A percentile compares a stretch with the other conserved stretches of the same genome.
Evolutionary conservation across 129 eudicot genomes (phyloP).

Genomic region (Flaveria bidentis): DNA sequence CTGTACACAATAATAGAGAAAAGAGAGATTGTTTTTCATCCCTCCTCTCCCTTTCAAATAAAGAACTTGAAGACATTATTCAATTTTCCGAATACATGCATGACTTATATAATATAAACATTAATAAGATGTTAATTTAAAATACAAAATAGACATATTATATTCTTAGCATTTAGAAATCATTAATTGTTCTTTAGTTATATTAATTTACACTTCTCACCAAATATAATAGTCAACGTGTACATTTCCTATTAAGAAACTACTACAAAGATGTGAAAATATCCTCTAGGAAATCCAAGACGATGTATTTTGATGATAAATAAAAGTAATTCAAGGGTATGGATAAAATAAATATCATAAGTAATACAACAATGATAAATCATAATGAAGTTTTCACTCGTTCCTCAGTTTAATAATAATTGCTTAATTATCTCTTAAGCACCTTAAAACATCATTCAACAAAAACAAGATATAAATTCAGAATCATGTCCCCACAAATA

Average conservation of each 20-base stretch:
- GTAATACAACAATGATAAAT: too few relatives aligned
- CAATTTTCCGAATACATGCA: neutral
- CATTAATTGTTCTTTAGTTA: neutral
- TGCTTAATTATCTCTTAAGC: too few relatives aligned
- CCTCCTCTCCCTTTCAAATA: constrained; percentile 32
- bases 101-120: neutral
- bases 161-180: neutral
- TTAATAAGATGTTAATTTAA: neutral
- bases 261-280: neutral
- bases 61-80: neutral
- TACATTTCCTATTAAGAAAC: neutral
- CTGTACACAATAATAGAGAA: constrained; percentile 32
- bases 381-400: too few relatives aligned
- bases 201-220: neutral
- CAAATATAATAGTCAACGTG: neutral
- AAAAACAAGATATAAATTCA: too few relatives aligned
- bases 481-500: too few relatives aligned
- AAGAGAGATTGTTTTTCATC: constrained; percentile 18
- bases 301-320: neutral
- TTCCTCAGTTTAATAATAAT: too few relatives aligned
- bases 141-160: neutral
- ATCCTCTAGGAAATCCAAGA: neutral
- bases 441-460: too few relatives aligned
- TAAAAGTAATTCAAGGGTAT: neutral
- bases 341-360: too few relatives aligned